Percentiles rank a stretch among this genome's conserved stretches.
phyloP scores from a whole-genome alignment of 768 basidiomycete species.

The Phaeotremella fagi region DNA sequence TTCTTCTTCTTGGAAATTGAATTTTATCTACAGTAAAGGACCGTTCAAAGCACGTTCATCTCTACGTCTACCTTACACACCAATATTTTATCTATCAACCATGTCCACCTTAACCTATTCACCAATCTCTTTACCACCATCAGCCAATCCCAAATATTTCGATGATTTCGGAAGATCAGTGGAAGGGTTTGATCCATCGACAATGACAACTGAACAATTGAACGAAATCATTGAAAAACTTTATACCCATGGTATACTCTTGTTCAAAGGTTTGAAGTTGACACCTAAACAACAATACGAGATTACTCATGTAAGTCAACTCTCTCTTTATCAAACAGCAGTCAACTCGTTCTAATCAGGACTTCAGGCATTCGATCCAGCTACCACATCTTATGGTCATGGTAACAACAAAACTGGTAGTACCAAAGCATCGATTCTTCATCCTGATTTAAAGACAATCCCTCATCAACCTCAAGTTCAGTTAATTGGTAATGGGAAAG shows the following conservation, averaged over 20 bases:
- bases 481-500: conserved; percentile 80
- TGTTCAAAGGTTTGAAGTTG: conserved; percentile 67
- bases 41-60: neutral
- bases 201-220: conserved; percentile 60
- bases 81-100: neutral
- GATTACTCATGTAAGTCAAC: conserved; percentile 66
- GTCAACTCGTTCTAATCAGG: neutral
- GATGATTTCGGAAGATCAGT: conserved; percentile 71
- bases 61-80: neutral
- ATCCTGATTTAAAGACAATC: conserved; percentile 86
- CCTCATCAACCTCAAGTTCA: conserved; percentile 84
- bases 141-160: conserved; percentile 65
- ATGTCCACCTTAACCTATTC: conserved; percentile 19
- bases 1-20: too few species aligned
- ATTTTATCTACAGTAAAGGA: too few species aligned
- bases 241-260: conserved; percentile 71
- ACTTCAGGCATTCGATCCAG: conserved; percentile 68
- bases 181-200: conserved; percentile 61
- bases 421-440: conserved; percentile 72
- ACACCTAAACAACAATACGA: conserved; percentile 79
- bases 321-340: neutral
- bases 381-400: conserved; percentile 67
- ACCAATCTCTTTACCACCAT: conserved; percentile 67
- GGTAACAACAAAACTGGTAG: conserved; percentile 79
- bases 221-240: conserved; percentile 64